Percentiles rank a stretch among this genome's conserved stretches.
Conservation (phyloP, 1,139 yeast species). For the Sugiyamaella pinicola region DNA sequence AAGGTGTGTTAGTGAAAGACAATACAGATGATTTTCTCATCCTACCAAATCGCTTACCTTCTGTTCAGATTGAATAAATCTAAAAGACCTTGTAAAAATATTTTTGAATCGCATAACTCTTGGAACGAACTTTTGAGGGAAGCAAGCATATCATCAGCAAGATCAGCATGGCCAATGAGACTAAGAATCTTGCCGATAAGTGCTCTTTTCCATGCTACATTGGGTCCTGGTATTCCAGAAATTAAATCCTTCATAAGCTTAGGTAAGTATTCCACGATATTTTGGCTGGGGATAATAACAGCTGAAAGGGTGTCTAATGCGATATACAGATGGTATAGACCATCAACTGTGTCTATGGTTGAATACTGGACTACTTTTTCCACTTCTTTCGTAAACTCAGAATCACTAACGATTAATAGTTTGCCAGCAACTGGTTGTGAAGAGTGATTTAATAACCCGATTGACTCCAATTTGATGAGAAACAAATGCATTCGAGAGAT, state of each 20-base stretch:
- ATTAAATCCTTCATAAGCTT: constrained; percentile 4
- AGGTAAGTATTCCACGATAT: background rate
- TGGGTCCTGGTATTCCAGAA: background rate
- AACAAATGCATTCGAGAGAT: constrained; percentile 2
- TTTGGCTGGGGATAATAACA: constrained; percentile 4
- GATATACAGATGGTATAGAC: constrained; percentile 5
- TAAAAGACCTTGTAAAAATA: constrained; percentile 24
- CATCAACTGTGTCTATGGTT: constrained; percentile 3
- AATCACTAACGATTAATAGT: constrained; percentile 9
- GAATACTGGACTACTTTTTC: background rate
- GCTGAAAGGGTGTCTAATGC: constrained; percentile 3
- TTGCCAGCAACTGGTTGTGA: constrained; percentile 22
- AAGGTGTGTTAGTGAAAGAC: constrained; percentile 1
- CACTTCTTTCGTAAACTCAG: constrained; percentile 3
- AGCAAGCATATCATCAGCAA: constrained; percentile 2
- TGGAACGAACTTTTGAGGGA: constrained; percentile 2
- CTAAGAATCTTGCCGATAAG: constrained; percentile 26
- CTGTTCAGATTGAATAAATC: constrained; percentile 14
- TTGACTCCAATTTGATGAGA: constrained; percentile 19
- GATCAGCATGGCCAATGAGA: background rate
- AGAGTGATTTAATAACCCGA: constrained; percentile 24
- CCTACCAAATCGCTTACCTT: constrained; percentile 8
- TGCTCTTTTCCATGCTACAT: constrained; percentile 23
- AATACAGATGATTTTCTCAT: background rate
- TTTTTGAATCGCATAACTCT: constrained; percentile 19